Evolutionary conservation across 371 early-diverging fungal species (phyloP).

Genomic region (Blakeslea trispora): DNA sequence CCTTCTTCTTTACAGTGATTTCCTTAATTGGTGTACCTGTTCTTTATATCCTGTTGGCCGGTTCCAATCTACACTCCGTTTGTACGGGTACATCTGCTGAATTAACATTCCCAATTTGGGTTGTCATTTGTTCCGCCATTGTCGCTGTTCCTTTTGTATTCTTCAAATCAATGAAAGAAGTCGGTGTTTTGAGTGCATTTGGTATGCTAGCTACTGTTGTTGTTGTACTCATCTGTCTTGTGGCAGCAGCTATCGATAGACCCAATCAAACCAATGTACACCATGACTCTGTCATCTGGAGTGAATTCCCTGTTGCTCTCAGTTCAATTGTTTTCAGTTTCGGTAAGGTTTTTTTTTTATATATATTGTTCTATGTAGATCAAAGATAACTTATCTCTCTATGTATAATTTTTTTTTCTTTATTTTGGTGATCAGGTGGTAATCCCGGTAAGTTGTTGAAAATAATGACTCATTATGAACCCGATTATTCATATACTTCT

Average conservation of each 20-base stretch:
- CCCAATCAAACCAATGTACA: conserved; percentile 15
- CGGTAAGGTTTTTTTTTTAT: conserved; percentile 28
- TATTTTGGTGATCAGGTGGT: conserved; percentile 17
- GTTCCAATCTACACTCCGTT: conserved; percentile 58
- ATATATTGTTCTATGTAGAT: no score
- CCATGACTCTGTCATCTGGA: conserved; percentile 49
- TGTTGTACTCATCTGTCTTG: conserved; percentile 30
- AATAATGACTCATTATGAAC: background rate
- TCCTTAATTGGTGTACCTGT: conserved; percentile 69
- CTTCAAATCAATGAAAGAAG: conserved; percentile 76
- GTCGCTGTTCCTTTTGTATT: conserved; percentile 71
- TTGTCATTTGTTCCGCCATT: conserved; percentile 60
- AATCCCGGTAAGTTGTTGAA: conserved; percentile 9
- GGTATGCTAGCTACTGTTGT: conserved; percentile 34
- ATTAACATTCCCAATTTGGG: conserved; percentile 53
- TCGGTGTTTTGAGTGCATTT: conserved; percentile 55
- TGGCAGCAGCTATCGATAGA: conserved; percentile 17
- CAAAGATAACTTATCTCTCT: no score
- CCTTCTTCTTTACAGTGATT: conserved; percentile 66
- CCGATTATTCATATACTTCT: background rate
- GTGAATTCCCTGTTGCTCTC: conserved; percentile 60
- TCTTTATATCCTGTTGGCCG: conserved; percentile 77
- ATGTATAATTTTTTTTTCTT: no score
- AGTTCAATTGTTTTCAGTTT: conserved; percentile 65
- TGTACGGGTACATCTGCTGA: conserved; percentile 32